phyloP scores from a whole-genome alignment of 805 yeast species.

The Spathaspora sp. region DNA sequence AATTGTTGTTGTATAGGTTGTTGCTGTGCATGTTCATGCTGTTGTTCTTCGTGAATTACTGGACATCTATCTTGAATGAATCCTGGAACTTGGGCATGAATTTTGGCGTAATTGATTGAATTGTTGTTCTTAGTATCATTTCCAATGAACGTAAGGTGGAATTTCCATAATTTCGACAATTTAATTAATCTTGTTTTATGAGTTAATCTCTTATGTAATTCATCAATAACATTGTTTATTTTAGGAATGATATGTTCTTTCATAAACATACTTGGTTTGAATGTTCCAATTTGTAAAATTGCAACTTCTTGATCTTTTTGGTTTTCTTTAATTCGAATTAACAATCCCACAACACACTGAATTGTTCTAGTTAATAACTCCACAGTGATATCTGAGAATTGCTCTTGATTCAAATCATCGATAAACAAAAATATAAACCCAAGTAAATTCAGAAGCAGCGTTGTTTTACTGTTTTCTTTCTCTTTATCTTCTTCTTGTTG shows the following conservation, averaged over 20 bases:
- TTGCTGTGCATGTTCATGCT: neutral
- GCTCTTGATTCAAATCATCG: neutral
- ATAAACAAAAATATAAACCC: neutral
- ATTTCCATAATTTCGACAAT: constrained; percentile 34
- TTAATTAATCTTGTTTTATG: constrained; percentile 10
- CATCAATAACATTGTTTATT: constrained; percentile 1
- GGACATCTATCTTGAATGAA: constrained; percentile 8
- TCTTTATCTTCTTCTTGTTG: constrained; percentile 30
- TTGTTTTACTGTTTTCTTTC: neutral
- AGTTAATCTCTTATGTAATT: neutral
- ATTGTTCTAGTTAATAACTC: constrained; percentile 28
- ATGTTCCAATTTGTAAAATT: constrained; percentile 4
- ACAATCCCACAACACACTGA: constrained; percentile 30
- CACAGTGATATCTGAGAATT: neutral
- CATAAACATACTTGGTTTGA: constrained; percentile 3
- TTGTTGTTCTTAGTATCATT: constrained; percentile 17
- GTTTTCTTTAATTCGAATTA: constrained; percentile 19
- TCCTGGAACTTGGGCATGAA: constrained; percentile 27
- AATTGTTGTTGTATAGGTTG: constrained; percentile 4
- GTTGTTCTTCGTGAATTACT: neutral
- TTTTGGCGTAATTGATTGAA: constrained; percentile 27
- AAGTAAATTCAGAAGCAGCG: neutral
- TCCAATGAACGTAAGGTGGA: constrained; percentile 34
- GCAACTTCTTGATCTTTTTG: neutral
- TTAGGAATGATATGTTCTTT: neutral